Conservation (phyloP, 345 rosid species). For the Corchorus capsularis region DNA sequence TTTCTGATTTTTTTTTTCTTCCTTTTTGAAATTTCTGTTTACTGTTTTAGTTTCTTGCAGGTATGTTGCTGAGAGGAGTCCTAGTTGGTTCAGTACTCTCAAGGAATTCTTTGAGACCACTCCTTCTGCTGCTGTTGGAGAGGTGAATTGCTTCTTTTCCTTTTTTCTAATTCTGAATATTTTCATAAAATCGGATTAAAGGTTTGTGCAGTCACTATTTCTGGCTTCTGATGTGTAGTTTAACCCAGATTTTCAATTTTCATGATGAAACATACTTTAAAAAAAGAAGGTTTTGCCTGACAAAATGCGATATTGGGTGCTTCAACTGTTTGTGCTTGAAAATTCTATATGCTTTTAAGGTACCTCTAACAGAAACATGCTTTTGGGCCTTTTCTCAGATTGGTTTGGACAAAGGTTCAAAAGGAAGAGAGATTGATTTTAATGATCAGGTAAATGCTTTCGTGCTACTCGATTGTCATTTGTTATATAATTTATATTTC, state of each 20-base stretch:
- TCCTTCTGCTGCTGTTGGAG: slow-evolving; percentile 95
- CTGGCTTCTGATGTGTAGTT: background rate
- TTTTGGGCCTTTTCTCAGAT: slow-evolving; percentile 44
- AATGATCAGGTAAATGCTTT: slow-evolving; percentile 57
- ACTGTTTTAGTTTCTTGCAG: slow-evolving; percentile 28
- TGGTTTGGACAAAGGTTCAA: slow-evolving; percentile 93
- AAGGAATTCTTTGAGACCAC: slow-evolving; percentile 63
- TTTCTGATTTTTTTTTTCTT: background rate
- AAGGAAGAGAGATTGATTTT: slow-evolving; percentile 73
- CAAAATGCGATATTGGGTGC: background rate
- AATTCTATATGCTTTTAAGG: background rate
- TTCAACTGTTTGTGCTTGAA: background rate
- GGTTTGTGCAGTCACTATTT: background rate
- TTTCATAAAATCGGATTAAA: background rate
- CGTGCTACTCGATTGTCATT: background rate
- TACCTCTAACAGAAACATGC: background rate
- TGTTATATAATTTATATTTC: background rate
- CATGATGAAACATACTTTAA: background rate
- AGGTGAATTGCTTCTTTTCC: slow-evolving; percentile 41
- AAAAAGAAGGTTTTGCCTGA: background rate
- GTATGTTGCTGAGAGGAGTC: slow-evolving; percentile 70
- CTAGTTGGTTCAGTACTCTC: slow-evolving; percentile 68
- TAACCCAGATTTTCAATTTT: background rate
- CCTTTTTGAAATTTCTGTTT: background rate
- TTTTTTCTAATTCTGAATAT: background rate